Evolutionary conservation across 2,329 filamentous ascomycete genomes (phyloP).

Genomic region (Venturia pyrina): DNA sequence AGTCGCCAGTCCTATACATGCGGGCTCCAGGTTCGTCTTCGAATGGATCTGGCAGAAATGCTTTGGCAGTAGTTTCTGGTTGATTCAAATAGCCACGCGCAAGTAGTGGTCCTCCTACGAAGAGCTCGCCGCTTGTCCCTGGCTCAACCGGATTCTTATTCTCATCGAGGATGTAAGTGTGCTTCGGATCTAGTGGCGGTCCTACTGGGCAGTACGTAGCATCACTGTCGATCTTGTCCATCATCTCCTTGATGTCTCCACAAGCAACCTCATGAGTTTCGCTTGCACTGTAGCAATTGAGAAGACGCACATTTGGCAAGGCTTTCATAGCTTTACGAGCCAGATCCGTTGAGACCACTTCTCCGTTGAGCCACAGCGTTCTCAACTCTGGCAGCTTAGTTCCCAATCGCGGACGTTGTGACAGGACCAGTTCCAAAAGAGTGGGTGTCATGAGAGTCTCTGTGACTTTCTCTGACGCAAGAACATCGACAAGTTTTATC

Average conservation of each 20-base stretch:
- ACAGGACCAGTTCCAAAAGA: conserved; percentile 62
- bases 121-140: conserved; percentile 62
- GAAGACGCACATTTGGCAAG: conserved; percentile 57
- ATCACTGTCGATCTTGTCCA: conserved; percentile 35
- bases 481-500: conserved; percentile 59
- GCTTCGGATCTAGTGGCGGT: conserved; percentile 54
- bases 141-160: conserved; percentile 51
- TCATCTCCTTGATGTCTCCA: conserved; percentile 60
- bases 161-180: conserved; percentile 65
- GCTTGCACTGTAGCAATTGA: conserved; percentile 75
- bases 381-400: conserved; percentile 54
- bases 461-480: conserved; percentile 56
- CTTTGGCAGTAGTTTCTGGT: conserved; percentile 65
- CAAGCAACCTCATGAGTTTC: conserved; percentile 75
- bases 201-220: conserved; percentile 64
- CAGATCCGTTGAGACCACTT: conserved; percentile 71
- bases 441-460: conserved; percentile 81
- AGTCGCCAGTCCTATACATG: conserved; percentile 68
- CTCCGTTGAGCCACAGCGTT: conserved; percentile 71
- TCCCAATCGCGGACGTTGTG: conserved; percentile 57
- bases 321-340: conserved; percentile 57
- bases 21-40: conserved; percentile 47
- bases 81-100: conserved; percentile 70
- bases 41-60: conserved; percentile 60
- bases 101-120: conserved; percentile 61